Evolutionary conservation across 352 stramenopile genomes (phyloP), one percentile per base, ranked within the genome.

Genomic region (Pythium scleroteichum): DNA sequence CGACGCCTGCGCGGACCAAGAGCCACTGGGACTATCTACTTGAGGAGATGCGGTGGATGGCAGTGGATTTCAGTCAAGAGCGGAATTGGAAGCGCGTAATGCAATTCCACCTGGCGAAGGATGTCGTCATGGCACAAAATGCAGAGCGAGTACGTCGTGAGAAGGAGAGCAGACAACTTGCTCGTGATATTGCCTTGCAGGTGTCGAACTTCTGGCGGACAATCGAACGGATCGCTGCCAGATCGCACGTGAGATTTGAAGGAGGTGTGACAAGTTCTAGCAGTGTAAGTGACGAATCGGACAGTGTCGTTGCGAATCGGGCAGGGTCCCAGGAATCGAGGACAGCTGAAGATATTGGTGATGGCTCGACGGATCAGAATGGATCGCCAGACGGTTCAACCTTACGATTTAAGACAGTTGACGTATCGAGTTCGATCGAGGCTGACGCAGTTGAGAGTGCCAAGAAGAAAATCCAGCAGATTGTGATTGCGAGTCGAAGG

Each of bases 11-110:
- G 17, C 82, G 83, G 14, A 52, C 60, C 4, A 86, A 88, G 44
- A 79, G 82, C 27, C 92, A 98, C 44, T 98, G 94, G 94, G 96
- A 99, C 64, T 87, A 78, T 44, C 44, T 99, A 6, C 68, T 99
- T 8, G 86, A 98, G 33, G 97, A 99, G 73, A 99, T 99, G 97
- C 76, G 84, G 62, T 99, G 96, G 93, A 91, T 99, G 80, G 90
- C 96, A 23, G 91, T 85, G 4, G 97, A 99, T 79, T 99, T 99
- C 77, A 79, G 91, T 27, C 89, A 98, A 69, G 96, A 99, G 70
- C 79, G 95, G 5, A 98, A 99, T 68, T 99, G 96, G 95, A 99
- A 99, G 46, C 75, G 73, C 13, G 81, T 84, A 29, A 54, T 85
- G 42, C 83, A 90, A 53, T 76, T 66, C 19, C 86, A 83, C 33